Base-by-base conservation (phyloP, 2,329 filamentous ascomycete genomes). In the Ceratocystis variospora region DNA sequence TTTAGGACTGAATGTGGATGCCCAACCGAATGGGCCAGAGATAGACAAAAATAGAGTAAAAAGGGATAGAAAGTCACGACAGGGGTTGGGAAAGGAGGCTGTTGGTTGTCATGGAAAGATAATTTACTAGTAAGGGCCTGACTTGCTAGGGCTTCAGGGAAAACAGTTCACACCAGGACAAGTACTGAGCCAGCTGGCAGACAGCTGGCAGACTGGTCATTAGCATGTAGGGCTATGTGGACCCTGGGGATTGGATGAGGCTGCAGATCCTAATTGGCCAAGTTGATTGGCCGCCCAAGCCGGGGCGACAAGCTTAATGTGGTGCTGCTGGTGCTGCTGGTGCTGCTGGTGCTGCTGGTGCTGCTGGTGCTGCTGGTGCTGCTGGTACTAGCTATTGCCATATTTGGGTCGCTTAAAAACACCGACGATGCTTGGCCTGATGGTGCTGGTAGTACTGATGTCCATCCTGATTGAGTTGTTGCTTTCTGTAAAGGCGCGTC, bases 21-120 rank as follows among this genome's bases (percentile, higher is more conserved):
- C 48, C 48, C 48, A 53, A 53, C 48, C 8, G 15, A 41, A 28
- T 8, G 48, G 22, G 12, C 48, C 22, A 53, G 17, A 28, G 48
- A 53, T 10, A 53, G 17, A 28, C 22, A 62, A 62, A 46, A 17
- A 45, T 45, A 62, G 7, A 28, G 25, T 12, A 28, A 45, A 19
- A 17, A n/a, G 12, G 53, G 19, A 37, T 5, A 53, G 41, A 57
- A 45, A 45, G 17, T 3, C 3, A 28, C 55, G 37, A 31, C 62
- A 22, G 41, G 17, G 61, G 19, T 33, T 46, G 33, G 45, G 37
- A 31, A 46, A 22, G 41, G 17, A 37, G 61, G 33, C 17, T n/a
- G 61, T 28, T 59, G 55, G 55, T 62, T 62, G 61, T 62, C 61
- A 62, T 62, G 61, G 61, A 62, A 25, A 62, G 37, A 10, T 19